Percentiles rank a stretch among this genome's conserved stretches.
These are phyloP conservation scores for Podaxis sp. DNA, from an alignment of 768 basidiomycete genomes.

Conservation along the genomic window DNA sequence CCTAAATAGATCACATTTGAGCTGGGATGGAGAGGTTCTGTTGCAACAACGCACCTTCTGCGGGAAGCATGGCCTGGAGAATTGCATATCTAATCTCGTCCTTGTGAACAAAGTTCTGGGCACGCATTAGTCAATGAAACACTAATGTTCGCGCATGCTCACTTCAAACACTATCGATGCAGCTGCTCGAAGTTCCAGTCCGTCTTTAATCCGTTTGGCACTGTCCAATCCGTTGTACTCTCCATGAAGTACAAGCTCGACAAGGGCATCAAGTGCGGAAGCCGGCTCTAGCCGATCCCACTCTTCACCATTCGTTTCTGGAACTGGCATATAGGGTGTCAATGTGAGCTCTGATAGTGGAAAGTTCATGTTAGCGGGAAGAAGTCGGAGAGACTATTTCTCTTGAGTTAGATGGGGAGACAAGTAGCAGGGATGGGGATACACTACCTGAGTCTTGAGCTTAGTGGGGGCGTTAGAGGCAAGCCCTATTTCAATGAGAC, in stretches of 20 bases:
- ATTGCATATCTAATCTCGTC: slow-evolving; percentile 72
- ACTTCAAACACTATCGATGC: slow-evolving; percentile 88
- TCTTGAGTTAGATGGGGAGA: slow-evolving; percentile 14
- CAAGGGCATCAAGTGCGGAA: slow-evolving; percentile 79
- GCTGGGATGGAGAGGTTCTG: slow-evolving; percentile 1
- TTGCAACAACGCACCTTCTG: slow-evolving; percentile 40
- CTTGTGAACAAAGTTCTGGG: slow-evolving; percentile 73
- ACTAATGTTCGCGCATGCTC: slow-evolving; percentile 7
- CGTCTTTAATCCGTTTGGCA: slow-evolving; percentile 60
- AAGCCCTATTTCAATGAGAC: slow-evolving; percentile 83
- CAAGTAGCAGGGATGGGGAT: background rate
- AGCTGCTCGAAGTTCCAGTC: slow-evolving; percentile 71
- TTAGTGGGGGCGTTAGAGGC: slow-evolving; percentile 91
- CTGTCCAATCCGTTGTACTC: slow-evolving; percentile 77
- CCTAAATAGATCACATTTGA: slow-evolving; percentile 9
- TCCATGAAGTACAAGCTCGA: slow-evolving; percentile 82
- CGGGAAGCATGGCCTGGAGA: slow-evolving; percentile 70
- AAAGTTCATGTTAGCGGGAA: slow-evolving; percentile 47
- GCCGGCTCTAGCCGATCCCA: slow-evolving; percentile 86
- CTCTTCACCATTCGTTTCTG: slow-evolving; percentile 86
- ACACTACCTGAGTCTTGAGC: slow-evolving; percentile 79
- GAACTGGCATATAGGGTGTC: slow-evolving; percentile 74
- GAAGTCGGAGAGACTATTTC: slow-evolving; percentile 44
- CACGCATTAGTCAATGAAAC: slow-evolving; percentile 6
- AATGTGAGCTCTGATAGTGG: slow-evolving; percentile 67